Evolutionary conservation across 2,329 filamentous ascomycete species (phyloP), one percentile per base, ranked within the genome.

Genomic region (Fusarium buxicola): DNA sequence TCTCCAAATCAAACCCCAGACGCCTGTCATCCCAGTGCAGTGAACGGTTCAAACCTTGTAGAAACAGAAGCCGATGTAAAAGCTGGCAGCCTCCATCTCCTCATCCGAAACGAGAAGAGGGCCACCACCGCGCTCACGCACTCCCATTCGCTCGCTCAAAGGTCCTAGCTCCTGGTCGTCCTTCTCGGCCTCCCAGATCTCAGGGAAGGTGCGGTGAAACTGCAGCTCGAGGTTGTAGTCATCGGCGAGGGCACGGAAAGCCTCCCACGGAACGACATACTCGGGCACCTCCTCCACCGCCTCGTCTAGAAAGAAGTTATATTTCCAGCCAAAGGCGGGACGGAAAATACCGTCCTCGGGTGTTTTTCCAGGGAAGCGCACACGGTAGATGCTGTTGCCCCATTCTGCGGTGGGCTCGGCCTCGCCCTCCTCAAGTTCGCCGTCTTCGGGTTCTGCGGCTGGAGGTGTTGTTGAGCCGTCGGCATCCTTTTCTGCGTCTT

Each of bases 221-320:
- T 97, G 91, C 69, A 98, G 79, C 76, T 99, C 95, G 7, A 99
- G 86, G 70, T 97, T 97, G 82, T 94, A 99, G 74, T 98, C 94
- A 74, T 97, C 94, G 15, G 95, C 95, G 70, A 98, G 81, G 24
- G 92, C 94, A 78, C 95, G 92, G 80, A 99, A 98, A 1, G 93
- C 94, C 75, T 97, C 94, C 94, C 95, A 99, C 0, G 95, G 95
- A 2, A 99, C 95, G 2, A 99, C 94, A 74, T 97, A 99, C 79
- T 99, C 95, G 3, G 95, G 94, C 8, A 97, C 92, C 73, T 94
- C 92, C 75, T 98, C 94, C 16, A 99, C 95, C 0, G 95, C 95
- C 78, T 99, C 95, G 71, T 95, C 89, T 54, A 99, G 87, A 76
- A 93, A 96, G 81, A 97, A 99, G 73, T 88, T 96, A 80, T 99